Conservation (phyloP, 108 stramenopile genomes). For the Cyclotella distinguenda region DNA sequence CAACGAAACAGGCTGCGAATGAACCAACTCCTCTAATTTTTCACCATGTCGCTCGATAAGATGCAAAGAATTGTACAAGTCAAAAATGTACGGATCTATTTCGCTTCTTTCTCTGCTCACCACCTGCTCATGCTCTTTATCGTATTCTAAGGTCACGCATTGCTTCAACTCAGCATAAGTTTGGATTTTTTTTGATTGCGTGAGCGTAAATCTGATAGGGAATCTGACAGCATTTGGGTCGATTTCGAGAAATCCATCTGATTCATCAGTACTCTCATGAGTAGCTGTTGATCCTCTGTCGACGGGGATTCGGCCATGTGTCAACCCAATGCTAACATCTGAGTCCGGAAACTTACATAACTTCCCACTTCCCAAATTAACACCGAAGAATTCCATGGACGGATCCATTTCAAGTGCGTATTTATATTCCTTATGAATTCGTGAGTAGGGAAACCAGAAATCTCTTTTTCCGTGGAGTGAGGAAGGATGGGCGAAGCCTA, state of each 20-base stretch:
- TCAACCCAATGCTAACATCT: constrained; percentile 21
- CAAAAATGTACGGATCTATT: constrained; percentile 68
- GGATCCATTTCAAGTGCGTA: constrained; percentile 36
- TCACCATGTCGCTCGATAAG: constrained; percentile 78
- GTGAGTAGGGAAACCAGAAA: constrained; percentile 60
- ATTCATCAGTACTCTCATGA: constrained; percentile 12
- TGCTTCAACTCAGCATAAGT: constrained; percentile 54
- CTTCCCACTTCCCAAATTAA: constrained; percentile 25
- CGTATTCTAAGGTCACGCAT: constrained; percentile 49
- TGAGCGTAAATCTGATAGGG: constrained; percentile 57
- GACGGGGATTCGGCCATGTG: constrained; percentile 22
- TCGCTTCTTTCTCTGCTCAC: constrained; percentile 23
- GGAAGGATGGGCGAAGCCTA: constrained; percentile 53
- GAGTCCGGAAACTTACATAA: constrained; percentile 38
- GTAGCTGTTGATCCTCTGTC: constrained; percentile 6
- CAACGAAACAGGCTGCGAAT: constrained; percentile 18
- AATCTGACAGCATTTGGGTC: constrained; percentile 33
- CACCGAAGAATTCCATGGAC: constrained; percentile 34
- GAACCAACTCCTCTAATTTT: constrained; percentile 36
- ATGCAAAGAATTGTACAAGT: constrained; percentile 58
- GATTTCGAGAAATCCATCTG: constrained; percentile 23
- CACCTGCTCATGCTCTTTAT: constrained; percentile 37
- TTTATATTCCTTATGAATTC: constrained; percentile 27
- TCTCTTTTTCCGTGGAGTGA: constrained; percentile 54
- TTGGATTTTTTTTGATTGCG: constrained; percentile 33